Base-by-base conservation (phyloP, 192 early-diverging fungal genomes). In the Coemansia sp. region DNA sequence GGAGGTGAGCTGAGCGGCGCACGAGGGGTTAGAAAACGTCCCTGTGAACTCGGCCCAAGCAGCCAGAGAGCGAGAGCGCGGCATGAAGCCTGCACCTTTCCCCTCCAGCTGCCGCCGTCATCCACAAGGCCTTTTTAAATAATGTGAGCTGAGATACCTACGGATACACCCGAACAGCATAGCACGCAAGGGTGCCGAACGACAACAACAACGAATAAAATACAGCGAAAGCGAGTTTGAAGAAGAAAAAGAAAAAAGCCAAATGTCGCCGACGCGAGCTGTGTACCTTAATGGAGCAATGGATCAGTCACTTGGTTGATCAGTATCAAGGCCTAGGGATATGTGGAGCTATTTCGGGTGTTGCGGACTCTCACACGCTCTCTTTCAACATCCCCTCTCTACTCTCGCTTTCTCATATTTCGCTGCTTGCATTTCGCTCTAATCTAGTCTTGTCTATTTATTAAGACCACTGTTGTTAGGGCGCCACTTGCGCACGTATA, bases 21-120 rank as follows among this genome's bases (percentile, higher is more conserved):
- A 70, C 68, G 73, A 68, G 73, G 73, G 73, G 69, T 75, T 70
- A 75, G 73, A 70, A 65, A 58, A 38, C 22, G 16, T 15, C 64
- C 18, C 52, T 43, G 24, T 27, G 63, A 33, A 49, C 15, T 29
- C 69, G 18, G 49, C 27, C 16, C 11, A 33, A 8, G 55, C 27
- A 31, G 53, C 62, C 43, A 39, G 62, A 20, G 46, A 60, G 40
- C 24, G 5, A 36, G n/a, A 41, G 16, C 5, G 18, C 16, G 20
- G 36, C 61, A 40, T 43, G 3, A 12, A 3, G 15, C 41, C 66
- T 12, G 55, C 39, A 38, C 15, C 12, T 9, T 49, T n/a, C 16
- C 40, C 40, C 66, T 9, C 55, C 52, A 22, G 40, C 57, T 11
- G 40, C 66, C 66, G 22, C 66, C 18, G 55, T 39, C 66, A 63